These are phyloP conservation scores for Euphorbia tirucalli DNA, from an alignment of 345 rosid genomes.

Conservation along the genomic window DNA sequence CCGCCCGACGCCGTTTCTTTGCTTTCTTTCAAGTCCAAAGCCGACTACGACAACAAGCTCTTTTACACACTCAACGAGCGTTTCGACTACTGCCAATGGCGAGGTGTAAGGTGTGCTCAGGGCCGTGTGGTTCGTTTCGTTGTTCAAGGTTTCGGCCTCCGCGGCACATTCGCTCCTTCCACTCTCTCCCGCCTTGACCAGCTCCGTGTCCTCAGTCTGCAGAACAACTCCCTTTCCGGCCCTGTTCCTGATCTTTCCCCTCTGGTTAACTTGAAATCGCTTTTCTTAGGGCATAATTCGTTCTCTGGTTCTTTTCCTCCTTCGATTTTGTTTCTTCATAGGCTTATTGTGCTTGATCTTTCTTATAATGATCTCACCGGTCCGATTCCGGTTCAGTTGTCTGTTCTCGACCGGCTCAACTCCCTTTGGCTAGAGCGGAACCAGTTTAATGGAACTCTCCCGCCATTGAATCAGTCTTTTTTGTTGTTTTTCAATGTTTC, in stretches of 20 bases:
- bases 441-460: conserved; percentile 62
- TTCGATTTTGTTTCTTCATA: conserved; percentile 57
- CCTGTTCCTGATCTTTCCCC: conserved; percentile 76
- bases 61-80: conserved; percentile 69
- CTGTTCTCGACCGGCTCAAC: conserved; percentile 49
- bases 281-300: conserved; percentile 51
- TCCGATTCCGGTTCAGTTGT: conserved; percentile 49
- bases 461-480: conserved; percentile 66
- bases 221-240: conserved; percentile 77
- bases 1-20: conserved; percentile 71
- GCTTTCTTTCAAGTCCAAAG: conserved; percentile 79
- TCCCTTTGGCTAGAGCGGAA: conserved; percentile 64
- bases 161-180: conserved; percentile 58
- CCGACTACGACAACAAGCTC: conserved; percentile 77
- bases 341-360: conserved; percentile 57
- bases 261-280: conserved; percentile 69
- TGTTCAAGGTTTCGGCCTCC: conserved; percentile 52
- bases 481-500: conserved; percentile 61
- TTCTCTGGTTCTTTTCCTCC: conserved; percentile 78
- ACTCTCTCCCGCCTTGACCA: conserved; percentile 84
- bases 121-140: conserved; percentile 75
- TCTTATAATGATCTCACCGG: conserved; percentile 55
- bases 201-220: conserved; percentile 79
- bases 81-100: conserved; percentile 95
- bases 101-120: conserved; percentile 74